Evolutionary conservation across 2,329 filamentous ascomycete species (phyloP), one percentile per base, ranked within the genome.

Genomic region (Botryosphaeria dothidea): DNA sequence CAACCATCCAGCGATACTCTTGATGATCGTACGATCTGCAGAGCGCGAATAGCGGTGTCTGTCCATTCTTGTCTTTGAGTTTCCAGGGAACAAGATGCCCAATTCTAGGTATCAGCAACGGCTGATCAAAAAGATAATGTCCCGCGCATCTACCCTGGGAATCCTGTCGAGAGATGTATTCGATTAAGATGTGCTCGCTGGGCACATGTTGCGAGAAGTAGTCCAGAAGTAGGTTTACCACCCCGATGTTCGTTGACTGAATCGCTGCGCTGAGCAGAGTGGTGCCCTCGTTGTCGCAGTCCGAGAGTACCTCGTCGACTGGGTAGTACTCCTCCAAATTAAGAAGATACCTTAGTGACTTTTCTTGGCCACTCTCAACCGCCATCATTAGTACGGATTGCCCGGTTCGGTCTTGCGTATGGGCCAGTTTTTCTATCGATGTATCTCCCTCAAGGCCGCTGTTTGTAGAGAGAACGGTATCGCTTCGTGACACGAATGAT

Each of bases 71-170:
- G 77, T 99, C 95, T 69, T 90, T 92, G 76, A 96, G 88, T 65
- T 88, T 86, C 95, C 95, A 99, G 8, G 92, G 91, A 62, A 99
- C 82, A 69, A 94, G 79, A 66, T 85, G 84, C 2, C 93, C 93
- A 66, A 98, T 89, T 63, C 86, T 85, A 49, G 83, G 81, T 69
- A 99, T 95, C 21, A 99, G 82, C 62, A 86, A 84, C 2, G 95
- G 95, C 8, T 92, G 90, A 73, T 97, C 91, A 80, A 99, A 99
- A 17, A 99, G 84, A 76, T 99, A 99, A 77, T 99, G 95, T n/a
- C 90, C 95, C 61, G 92, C 86, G 67, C 93, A 96, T 70, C 95
- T 89, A 23, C 94, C 95, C 81, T 93, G 90, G 41, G 86, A 87
- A 73, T 99, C 95, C 71, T 94, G 90, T 67, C 86, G 83, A 3